Base-by-base conservation (phyloP, 371 early-diverging fungal species). In the Mucor indicus region DNA sequence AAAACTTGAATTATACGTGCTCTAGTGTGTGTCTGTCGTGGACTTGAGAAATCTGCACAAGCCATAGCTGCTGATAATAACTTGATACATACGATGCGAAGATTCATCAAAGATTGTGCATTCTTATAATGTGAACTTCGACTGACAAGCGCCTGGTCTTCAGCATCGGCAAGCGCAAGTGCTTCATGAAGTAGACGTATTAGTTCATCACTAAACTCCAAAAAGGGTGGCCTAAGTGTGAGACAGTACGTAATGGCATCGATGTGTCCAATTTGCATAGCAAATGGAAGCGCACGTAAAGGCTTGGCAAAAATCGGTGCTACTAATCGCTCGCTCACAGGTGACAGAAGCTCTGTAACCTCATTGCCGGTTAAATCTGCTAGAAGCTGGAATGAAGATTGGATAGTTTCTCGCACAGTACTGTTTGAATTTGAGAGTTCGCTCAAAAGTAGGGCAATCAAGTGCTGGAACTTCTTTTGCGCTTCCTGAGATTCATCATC, bases 221-320 rank as follows among this genome's bases (percentile, higher is more conserved):
- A 69, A 57, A 98, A 84, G 9, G 94, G 85, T 21, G 98, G 97
- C 3, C 87, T 77, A 15, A 98, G 66, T 0, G 88, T 79, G 43
- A 99, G 71, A 49, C 96, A 95, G 64, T 94, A 98, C 0, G 96
- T 96, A 48, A 98, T 91, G 11, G 98, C 98, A 58, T 98, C 98
- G 50, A 96, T 96, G 58, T 95, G 84, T 9, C 98, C 99, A 25
- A 99, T 98, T 64, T 97, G 98, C 89, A 95, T 91, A 23, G 91
- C 84, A 68, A 93, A 89, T 0, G 98, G 95, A 17, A 98, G 79
- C 0, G 98, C 95, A 5, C 98, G 90, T 45, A 99, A 67, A 4
- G 98, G 98, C 61, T 97, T 97, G 21, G 94, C 84, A 70, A 97
- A 98, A 44, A 99, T 99, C 0, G 97, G 96, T 4, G 74, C 76